Evolutionary conservation across 495 filamentous ascomycete genomes (phyloP).

Genomic region (Podospora comata): DNA sequence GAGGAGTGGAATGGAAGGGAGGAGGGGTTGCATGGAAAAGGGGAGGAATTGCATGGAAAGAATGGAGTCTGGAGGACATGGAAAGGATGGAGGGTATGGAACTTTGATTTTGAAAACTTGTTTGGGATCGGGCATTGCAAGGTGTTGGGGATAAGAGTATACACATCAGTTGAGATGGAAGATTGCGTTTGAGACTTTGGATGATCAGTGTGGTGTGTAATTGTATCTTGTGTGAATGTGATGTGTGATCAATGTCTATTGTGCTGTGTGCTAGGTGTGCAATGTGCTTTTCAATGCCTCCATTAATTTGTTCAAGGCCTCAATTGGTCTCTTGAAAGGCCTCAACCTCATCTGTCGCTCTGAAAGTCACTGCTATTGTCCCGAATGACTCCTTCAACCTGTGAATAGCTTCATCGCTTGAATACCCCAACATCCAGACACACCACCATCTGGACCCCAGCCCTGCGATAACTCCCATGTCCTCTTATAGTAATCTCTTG

Average conservation of each 20-base stretch:
- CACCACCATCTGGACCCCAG: too few species aligned
- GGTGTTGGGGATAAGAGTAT: background rate
- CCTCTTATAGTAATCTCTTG: background rate
- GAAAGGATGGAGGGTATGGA: background rate
- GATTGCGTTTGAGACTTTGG: background rate
- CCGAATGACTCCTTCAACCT: background rate
- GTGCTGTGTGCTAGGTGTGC: too few species aligned
- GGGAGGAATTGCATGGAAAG: background rate
- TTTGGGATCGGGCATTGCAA: background rate
- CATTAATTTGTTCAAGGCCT: background rate
- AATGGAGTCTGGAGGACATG: too few species aligned
- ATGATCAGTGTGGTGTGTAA: background rate
- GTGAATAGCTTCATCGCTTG: background rate
- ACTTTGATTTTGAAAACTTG: background rate
- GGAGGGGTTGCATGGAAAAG: background rate
- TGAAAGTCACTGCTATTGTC: background rate
- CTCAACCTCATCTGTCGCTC: too few species aligned
- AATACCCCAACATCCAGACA: background rate
- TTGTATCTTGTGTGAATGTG: background rate
- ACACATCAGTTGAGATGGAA: background rate
- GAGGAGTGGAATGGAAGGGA: background rate
- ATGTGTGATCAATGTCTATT: background rate
- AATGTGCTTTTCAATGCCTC: too few species aligned
- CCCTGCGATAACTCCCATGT: too few species aligned
- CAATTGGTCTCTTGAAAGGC: background rate